These are phyloP conservation scores for Stephania cephalantha DNA, from an alignment of 164 flowering plant genomes.

Conservation along the genomic window DNA sequence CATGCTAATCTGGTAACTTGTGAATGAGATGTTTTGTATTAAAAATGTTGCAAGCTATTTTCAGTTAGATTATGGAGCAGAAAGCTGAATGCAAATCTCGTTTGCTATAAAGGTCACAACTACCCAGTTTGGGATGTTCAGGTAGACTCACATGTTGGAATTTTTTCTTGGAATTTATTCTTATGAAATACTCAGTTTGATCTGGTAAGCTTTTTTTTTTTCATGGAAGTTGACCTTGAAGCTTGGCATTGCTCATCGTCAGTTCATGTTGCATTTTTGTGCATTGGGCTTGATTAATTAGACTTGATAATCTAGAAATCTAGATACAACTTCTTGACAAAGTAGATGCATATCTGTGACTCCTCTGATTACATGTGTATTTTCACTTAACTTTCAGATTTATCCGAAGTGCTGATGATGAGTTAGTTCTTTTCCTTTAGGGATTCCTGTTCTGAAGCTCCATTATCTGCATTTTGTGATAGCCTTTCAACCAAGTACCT, in stretches of 20 bases:
- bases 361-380: no score
- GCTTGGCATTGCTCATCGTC: background rate
- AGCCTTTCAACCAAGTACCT: background rate
- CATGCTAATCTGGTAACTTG: background rate
- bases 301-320: background rate
- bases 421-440: background rate
- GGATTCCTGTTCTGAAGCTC: background rate
- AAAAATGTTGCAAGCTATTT: slow-evolving; percentile 11
- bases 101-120: slow-evolving; percentile 99
- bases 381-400: no score
- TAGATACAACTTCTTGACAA: no score
- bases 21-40: background rate
- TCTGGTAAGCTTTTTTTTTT: background rate
- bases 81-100: slow-evolving; percentile 90
- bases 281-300: background rate
- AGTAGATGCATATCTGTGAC: no score
- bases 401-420: background rate
- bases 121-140: slow-evolving; percentile 99
- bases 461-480: background rate
- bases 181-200: no score
- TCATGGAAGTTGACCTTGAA: background rate
- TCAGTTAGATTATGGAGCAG: slow-evolving; percentile 97
- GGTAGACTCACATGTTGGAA: slow-evolving; percentile 37
- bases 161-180: background rate
- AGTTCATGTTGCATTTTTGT: background rate